A percentile compares a stretch with the other conserved stretches of the same genome.
Conservation (phyloP, 768 basidiomycete species). For the Tylopilus sp. region DNA sequence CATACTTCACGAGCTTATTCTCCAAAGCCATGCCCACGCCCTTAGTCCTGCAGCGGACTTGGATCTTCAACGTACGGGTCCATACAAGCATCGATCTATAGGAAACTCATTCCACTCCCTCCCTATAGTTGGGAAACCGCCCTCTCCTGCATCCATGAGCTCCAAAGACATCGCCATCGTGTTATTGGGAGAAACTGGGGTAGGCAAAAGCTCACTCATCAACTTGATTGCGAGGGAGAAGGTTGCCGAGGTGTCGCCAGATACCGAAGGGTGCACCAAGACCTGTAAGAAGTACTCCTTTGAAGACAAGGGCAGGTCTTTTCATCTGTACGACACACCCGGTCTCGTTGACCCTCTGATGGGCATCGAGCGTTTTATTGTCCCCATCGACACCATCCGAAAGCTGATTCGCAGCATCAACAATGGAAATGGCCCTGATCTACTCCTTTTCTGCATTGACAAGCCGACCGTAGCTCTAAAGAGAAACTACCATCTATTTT, state of each 20-base stretch:
- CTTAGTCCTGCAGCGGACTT: background rate
- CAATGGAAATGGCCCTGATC: constrained; percentile 24
- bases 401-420: constrained; percentile 31
- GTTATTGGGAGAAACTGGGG: constrained; percentile 33
- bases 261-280: constrained; percentile 34
- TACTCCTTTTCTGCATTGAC: constrained; percentile 32
- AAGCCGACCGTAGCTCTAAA: constrained; percentile 24
- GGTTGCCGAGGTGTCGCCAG: constrained; percentile 30
- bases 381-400: constrained; percentile 24
- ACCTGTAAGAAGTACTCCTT: constrained; percentile 21
- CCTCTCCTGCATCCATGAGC: background rate
- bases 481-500: constrained; percentile 29
- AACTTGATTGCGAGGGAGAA: constrained; percentile 33
- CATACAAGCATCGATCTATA: constrained; percentile 8
- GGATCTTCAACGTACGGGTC: background rate
- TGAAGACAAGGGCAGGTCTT: constrained; percentile 16
- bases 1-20: constrained; percentile 14
- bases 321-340: constrained; percentile 32
- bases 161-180: constrained; percentile 28
- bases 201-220: constrained; percentile 42
- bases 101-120: constrained; percentile 17
- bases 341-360: constrained; percentile 30
- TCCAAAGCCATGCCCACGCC: constrained; percentile 1
- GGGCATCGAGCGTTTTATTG: constrained; percentile 15
- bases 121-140: constrained; percentile 1